Evolutionary conservation across 2,329 filamentous ascomycete genomes (phyloP).

Genomic region (Cytospora piceicola): DNA sequence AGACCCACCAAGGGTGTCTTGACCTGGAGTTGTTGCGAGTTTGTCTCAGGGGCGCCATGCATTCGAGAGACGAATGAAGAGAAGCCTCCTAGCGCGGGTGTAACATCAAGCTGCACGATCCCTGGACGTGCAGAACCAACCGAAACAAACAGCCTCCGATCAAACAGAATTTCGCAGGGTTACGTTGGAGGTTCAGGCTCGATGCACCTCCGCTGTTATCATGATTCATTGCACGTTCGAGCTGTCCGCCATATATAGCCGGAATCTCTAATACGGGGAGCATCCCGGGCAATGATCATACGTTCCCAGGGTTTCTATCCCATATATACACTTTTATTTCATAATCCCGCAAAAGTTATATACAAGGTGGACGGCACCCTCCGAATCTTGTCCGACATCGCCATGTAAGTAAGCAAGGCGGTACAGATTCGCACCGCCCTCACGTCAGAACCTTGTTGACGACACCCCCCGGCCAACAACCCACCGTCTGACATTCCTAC

Average conservation of each 20-base stretch:
- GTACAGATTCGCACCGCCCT: background rate
- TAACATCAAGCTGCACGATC: conserved; percentile 3
- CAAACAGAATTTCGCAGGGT: no score
- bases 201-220: background rate
- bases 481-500: no score
- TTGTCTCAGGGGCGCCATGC: conserved; percentile 25
- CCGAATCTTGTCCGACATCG: no score
- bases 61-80: conserved; percentile 25
- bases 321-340: no score
- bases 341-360: background rate
- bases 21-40: background rate
- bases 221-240: no score
- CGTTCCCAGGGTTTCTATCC: no score
- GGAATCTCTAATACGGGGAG: no score
- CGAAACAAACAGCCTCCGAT: conserved; percentile 7
- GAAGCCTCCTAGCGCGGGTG: conserved; percentile 21
- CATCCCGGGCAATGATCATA: no score
- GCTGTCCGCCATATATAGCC: no score
- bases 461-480: background rate
- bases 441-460: background rate
- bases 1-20: background rate
- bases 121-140: conserved; percentile 20
- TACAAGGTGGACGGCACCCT: background rate
- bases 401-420: background rate
- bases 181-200: conserved; percentile 10